These are phyloP conservation scores for Leishmania lainsoni DNA, from an alignment of 208 protist genomes.

Conservation along the genomic window DNA sequence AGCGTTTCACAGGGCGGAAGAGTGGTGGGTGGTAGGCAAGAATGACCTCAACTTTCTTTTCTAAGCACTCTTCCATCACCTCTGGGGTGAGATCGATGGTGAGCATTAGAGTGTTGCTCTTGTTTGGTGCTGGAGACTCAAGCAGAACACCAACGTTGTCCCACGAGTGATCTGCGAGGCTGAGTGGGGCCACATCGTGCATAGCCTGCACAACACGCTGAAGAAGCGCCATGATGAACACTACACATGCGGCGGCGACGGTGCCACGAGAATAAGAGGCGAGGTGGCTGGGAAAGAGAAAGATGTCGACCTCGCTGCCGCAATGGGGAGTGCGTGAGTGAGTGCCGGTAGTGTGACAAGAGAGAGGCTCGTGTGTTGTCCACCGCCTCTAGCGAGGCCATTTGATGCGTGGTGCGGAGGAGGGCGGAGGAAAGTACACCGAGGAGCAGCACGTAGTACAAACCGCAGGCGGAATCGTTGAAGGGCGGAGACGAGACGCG, in stretches of 20 bases:
- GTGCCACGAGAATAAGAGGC: background rate
- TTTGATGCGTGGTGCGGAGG: background rate
- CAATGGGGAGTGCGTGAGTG: background rate
- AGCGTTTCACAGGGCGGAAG: constrained; percentile 81
- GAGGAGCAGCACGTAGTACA: background rate
- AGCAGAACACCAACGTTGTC: constrained; percentile 95
- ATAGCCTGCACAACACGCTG: constrained; percentile 64
- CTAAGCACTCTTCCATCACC: constrained; percentile 89
- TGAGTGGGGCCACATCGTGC: constrained; percentile 83
- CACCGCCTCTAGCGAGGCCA: background rate
- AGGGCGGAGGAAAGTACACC: background rate
- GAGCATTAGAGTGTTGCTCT: constrained; percentile 66
- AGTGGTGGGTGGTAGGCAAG: constrained; percentile 93
- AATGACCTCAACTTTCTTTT: constrained; percentile 69
- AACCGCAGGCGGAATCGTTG: background rate
- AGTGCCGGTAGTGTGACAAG: background rate
- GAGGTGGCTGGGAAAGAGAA: background rate
- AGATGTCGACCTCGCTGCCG: background rate
- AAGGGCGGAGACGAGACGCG: background rate
- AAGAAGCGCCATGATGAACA: constrained; percentile 46
- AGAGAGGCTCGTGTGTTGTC: background rate
- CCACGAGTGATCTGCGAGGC: constrained; percentile 90
- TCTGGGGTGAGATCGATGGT: constrained; percentile 92
- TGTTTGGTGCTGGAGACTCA: constrained; percentile 68
- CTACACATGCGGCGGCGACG: background rate